A percentile compares a stretch with the other conserved stretches of the same genome.
phyloP scores from a whole-genome alignment of 73 alveolate species.

The Durusdinium trenchii region DNA sequence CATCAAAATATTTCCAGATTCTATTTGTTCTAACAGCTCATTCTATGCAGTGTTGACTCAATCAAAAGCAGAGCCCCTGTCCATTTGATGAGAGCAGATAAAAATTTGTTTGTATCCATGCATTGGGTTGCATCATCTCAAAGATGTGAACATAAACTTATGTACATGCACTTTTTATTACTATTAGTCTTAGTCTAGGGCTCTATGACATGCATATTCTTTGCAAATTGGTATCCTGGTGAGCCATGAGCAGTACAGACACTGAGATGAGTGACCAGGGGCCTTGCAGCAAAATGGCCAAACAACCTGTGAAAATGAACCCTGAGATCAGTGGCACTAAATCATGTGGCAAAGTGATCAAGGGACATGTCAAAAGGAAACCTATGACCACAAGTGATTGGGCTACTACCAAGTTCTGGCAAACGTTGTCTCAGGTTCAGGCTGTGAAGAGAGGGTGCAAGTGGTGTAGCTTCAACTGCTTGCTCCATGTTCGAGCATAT shows the following conservation, averaged over 20 bases:
- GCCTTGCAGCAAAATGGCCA: too few relatives aligned
- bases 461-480: background rate
- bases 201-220: background rate
- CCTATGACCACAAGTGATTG: background rate
- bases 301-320: too few relatives aligned
- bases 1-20: too few relatives aligned
- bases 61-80: background rate
- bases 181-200: background rate
- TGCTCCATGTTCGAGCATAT: background rate
- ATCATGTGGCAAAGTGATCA: background rate
- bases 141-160: background rate
- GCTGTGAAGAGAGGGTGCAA: background rate
- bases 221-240: background rate
- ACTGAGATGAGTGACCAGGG: background rate
- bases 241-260: background rate
- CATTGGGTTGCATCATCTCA: background rate
- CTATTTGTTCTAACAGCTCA: too few relatives aligned
- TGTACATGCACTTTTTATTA: background rate
- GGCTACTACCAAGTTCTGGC: background rate
- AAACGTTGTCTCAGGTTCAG: background rate
- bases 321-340: too few relatives aligned
- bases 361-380: background rate
- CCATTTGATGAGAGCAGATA: background rate
- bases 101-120: background rate
- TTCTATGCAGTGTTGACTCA: background rate